Evolutionary conservation across 129 eudicot species (phyloP).

Genomic region (Helianthus tuberosus): DNA sequence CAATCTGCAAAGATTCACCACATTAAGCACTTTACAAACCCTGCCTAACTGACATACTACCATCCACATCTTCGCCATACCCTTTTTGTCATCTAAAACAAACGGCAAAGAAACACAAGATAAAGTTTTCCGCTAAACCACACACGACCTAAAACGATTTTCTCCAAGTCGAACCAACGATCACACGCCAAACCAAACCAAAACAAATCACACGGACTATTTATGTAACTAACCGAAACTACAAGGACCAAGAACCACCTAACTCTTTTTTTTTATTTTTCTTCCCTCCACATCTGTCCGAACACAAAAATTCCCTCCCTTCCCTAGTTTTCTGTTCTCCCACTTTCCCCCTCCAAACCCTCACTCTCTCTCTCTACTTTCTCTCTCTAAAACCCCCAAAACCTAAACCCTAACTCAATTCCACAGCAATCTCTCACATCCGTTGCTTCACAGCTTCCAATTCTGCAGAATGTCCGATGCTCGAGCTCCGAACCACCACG

Average conservation of each 20-base stretch:
- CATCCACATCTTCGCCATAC: too few relatives aligned
- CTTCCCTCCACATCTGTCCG: constrained; percentile 99
- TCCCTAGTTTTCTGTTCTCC: constrained; percentile 59
- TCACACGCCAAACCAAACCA: background rate
- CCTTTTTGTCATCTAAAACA: too few relatives aligned
- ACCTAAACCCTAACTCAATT: constrained; percentile 34
- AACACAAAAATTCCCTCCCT: constrained; percentile 90
- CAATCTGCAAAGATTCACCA: too few relatives aligned
- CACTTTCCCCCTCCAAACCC: constrained; percentile 43
- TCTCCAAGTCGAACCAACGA: background rate
- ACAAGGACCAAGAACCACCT: constrained; percentile 15
- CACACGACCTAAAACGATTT: too few relatives aligned
- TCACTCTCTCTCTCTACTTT: constrained; percentile 43
- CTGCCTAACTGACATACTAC: too few relatives aligned
- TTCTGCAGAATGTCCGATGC: constrained; percentile 41
- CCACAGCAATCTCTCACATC: background rate
- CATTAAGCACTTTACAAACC: too few relatives aligned
- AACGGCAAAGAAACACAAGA: too few relatives aligned
- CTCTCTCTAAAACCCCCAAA: constrained; percentile 36
- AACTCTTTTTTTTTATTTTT: constrained; percentile 9
- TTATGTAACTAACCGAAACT: constrained; percentile 5
- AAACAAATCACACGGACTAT: constrained; percentile 13
- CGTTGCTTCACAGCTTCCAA: background rate
- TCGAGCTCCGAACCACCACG: constrained; percentile 50
- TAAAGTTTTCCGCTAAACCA: too few relatives aligned